A percentile compares a stretch with the other conserved stretches of the same genome.
phyloP scores from a whole-genome alignment of 1,284 basidiomycete species.

The Tranzscheliella williamsii region DNA sequence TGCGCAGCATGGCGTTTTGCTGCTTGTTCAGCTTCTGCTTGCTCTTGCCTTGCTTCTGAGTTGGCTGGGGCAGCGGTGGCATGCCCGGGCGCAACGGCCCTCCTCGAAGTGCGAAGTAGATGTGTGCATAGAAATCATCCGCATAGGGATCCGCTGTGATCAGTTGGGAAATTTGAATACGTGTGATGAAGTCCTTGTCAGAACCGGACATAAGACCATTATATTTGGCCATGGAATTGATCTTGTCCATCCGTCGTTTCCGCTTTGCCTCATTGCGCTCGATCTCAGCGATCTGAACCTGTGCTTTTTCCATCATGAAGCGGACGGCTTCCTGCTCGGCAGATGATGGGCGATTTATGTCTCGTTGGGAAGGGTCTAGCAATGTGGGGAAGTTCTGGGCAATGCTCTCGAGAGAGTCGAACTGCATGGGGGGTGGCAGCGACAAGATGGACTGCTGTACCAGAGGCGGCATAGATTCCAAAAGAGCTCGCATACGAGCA shows the following conservation, averaged over 20 bases:
- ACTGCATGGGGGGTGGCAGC: slow-evolving; percentile 57
- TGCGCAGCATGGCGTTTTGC: slow-evolving; percentile 91
- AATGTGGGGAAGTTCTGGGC: slow-evolving; percentile 50
- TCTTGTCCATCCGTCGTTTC: slow-evolving; percentile 49
- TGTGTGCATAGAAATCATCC: slow-evolving; percentile 98
- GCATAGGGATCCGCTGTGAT: slow-evolving; percentile 85
- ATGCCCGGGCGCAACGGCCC: slow-evolving; percentile 59
- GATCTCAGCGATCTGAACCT: slow-evolving; percentile 43
- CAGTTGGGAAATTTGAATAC: slow-evolving; percentile 97
- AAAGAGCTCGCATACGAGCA: slow-evolving; percentile 51
- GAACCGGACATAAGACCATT: slow-evolving; percentile 98
- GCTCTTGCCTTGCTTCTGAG: slow-evolving; percentile 32
- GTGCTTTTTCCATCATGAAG: slow-evolving; percentile 41
- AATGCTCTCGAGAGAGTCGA: slow-evolving; percentile 52
- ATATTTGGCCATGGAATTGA: slow-evolving; percentile 75
- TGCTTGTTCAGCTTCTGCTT: slow-evolving; percentile 61
- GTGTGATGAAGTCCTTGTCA: slow-evolving; percentile 99
- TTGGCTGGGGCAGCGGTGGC: slow-evolving; percentile 11
- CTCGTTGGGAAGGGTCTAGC: slow-evolving; percentile 35
- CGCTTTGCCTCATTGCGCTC: slow-evolving; percentile 44
- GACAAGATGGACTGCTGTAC: slow-evolving; percentile 52
- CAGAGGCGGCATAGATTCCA: slow-evolving; percentile 51
- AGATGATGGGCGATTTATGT: slow-evolving; percentile 9
- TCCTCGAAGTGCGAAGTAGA: slow-evolving; percentile 82
- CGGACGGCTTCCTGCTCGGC: slow-evolving; percentile 50